Evolutionary conservation across 345 rosid genomes (phyloP).

Genomic region (Cardamine resedifolia): DNA sequence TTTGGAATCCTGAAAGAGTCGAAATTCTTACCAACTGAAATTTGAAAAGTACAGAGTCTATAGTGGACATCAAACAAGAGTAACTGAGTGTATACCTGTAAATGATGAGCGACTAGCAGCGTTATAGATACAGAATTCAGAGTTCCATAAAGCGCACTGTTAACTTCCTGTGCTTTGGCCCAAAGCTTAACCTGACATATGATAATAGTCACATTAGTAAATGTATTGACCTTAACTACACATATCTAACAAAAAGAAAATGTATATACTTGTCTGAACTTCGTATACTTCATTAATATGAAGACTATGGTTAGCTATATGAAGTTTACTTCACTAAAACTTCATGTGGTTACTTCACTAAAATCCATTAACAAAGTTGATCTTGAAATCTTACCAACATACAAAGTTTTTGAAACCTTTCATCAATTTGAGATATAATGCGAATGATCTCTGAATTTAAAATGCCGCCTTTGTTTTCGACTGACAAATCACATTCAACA

Average conservation of each 20-base stretch:
- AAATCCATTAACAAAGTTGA: background rate
- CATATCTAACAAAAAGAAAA: background rate
- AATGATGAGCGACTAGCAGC: conserved; percentile 53
- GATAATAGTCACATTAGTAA: background rate
- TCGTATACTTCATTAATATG: background rate
- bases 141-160: conserved; percentile 45
- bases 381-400: conserved; percentile 44
- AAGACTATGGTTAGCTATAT: background rate
- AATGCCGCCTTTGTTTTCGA: conserved; percentile 51
- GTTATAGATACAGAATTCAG: conserved; percentile 55
- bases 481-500: conserved; percentile 51
- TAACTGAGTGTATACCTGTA: conserved; percentile 44
- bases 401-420: conserved; percentile 58
- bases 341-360: background rate
- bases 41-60: no score
- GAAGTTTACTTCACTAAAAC: no score
- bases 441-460: conserved; percentile 45
- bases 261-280: background rate
- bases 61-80: conserved; percentile 7
- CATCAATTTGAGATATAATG: conserved; percentile 51
- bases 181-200: conserved; percentile 50
- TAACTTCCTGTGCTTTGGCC: conserved; percentile 55
- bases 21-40: no score
- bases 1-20: no score
- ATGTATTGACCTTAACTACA: background rate